Evolutionary conservation across 2,329 filamentous ascomycete species (phyloP).

Genomic region (Cordyceps cateniannulata): DNA sequence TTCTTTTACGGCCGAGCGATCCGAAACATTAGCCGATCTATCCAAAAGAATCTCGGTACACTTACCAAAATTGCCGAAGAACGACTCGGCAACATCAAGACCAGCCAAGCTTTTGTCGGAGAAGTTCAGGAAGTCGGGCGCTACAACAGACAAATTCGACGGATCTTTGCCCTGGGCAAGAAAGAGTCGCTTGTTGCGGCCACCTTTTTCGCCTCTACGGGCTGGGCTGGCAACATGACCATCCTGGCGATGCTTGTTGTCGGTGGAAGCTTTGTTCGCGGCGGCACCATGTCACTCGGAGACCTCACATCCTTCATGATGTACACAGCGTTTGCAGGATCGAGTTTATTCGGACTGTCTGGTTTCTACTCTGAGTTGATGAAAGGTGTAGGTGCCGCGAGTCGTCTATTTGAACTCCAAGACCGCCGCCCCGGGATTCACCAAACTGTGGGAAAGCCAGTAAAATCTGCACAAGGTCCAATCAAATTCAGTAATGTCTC

Average conservation of each 20-base stretch:
- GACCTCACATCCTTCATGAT: constrained; percentile 96
- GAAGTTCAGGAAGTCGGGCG: constrained; percentile 84
- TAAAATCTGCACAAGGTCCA: constrained; percentile 76
- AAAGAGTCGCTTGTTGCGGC: constrained; percentile 83
- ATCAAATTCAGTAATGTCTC: constrained; percentile 82
- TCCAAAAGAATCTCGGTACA: constrained; percentile 88
- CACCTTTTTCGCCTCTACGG: constrained; percentile 80
- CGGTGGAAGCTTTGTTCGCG: constrained; percentile 83
- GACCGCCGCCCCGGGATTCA: constrained; percentile 81
- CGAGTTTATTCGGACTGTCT: constrained; percentile 86
- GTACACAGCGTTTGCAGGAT: constrained; percentile 85
- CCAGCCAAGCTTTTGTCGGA: constrained; percentile 91
- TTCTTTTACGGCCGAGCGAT: constrained; percentile 89
- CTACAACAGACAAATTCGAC: constrained; percentile 87
- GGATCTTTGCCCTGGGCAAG: constrained; percentile 84
- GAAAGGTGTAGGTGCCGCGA: constrained; percentile 98
- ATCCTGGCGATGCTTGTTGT: constrained; percentile 86
- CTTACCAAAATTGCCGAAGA: constrained; percentile 97
- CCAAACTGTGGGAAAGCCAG: constrained; percentile 74
- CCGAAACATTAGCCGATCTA: constrained; percentile 81
- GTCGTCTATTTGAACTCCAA: constrained; percentile 89
- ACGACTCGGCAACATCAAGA: constrained; percentile 92
- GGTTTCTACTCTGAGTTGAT: constrained; percentile 98
- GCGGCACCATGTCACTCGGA: constrained; percentile 79
- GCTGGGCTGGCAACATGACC: constrained; percentile 93